Base-by-base conservation (phyloP, 2,329 filamentous ascomycete genomes). In the Celoporthe dispersa region DNA sequence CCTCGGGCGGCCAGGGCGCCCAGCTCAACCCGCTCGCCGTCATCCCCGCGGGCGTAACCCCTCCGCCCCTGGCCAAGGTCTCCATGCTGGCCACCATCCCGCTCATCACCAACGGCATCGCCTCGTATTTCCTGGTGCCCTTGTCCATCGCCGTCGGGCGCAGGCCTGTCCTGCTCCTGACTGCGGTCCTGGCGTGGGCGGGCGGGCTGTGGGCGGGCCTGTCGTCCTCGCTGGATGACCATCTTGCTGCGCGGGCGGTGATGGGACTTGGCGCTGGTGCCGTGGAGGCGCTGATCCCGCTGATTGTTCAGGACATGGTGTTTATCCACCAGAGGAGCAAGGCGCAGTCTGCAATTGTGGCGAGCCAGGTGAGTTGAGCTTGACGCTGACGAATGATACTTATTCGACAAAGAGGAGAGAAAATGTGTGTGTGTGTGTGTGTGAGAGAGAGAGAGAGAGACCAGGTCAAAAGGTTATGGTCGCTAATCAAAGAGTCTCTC, bases 291-390 rank as follows among this genome's bases (percentile, higher is more conserved):
- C 68, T 82, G 28, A 76, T 81, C 8, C 80, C 80, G 2, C 74
- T 82, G 14, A 78, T 82, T 41, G 76, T 80, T 1, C 79, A 81
- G 74, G 80, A 82, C 55, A 76, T 81, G 53, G 77, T 80, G 59
- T 81, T 81, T 41, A 76, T 81, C 25, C 80, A 82, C 67, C 76
- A 82, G 75, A 76, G 80, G 4, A 79, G 79, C 71, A 74, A 74
- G 66, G 79, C 77, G 14, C 76, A 80, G 53, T 76, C 79, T 12
- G 73, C 76, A 7, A 73, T 80, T 28, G 73, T 78, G 19, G 71
- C 73, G 19, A 72, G 69, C n/a, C 75, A 75, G 70, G 70, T 74
- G 41, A 75, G 70, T 68, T 73, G 25, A 53, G 2, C 8, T 28
- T 61, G 16, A n/a, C 14, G 28, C 33, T 9, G 19, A 9, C 3